Conservation (phyloP, 192 early-diverging fungal genomes). For the Podila epicladia region DNA sequence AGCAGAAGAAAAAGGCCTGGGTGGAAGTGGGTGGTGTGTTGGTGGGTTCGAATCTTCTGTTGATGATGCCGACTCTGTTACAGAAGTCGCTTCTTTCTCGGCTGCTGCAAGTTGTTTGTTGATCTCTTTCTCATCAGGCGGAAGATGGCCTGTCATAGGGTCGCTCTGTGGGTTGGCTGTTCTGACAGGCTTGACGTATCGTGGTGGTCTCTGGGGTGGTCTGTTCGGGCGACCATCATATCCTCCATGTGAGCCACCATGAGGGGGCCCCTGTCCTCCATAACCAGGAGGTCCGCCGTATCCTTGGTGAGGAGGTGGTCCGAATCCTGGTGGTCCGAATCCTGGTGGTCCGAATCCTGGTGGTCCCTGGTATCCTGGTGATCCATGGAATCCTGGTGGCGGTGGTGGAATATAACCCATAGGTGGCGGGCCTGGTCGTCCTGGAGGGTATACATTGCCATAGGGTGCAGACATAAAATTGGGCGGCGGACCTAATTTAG, state of each 20-base stretch:
- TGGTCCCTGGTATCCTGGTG: constrained; percentile 6
- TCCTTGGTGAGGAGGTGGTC: not conserved
- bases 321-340: constrained; percentile 11
- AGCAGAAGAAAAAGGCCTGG: constrained; percentile 18
- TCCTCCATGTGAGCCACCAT: not conserved
- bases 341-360: constrained; percentile 20
- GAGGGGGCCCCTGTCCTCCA: constrained; percentile 1
- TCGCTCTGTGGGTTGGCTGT: constrained; percentile 44
- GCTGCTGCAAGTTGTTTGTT: constrained; percentile 10
- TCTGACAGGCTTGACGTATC: constrained; percentile 30
- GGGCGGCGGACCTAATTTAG: constrained; percentile 4
- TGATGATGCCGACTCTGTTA: not conserved
- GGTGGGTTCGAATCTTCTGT: not conserved
- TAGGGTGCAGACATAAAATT: constrained; percentile 19
- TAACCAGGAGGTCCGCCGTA: not conserved
- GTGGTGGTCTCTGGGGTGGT: constrained; percentile 22
- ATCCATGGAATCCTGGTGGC: constrained; percentile 13
- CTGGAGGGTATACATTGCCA: constrained; percentile 17
- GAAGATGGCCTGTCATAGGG: constrained; percentile 49
- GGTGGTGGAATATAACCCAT: not conserved
- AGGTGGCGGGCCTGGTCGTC: constrained; percentile 21
- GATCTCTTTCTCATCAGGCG: constrained; percentile 40
- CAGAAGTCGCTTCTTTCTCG: not conserved
- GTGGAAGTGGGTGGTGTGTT: constrained; percentile 27
- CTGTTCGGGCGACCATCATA: constrained; percentile 8